phyloP scores from a whole-genome alignment of 2,329 filamentous ascomycete species.

The Niveomyces coronatus region DNA sequence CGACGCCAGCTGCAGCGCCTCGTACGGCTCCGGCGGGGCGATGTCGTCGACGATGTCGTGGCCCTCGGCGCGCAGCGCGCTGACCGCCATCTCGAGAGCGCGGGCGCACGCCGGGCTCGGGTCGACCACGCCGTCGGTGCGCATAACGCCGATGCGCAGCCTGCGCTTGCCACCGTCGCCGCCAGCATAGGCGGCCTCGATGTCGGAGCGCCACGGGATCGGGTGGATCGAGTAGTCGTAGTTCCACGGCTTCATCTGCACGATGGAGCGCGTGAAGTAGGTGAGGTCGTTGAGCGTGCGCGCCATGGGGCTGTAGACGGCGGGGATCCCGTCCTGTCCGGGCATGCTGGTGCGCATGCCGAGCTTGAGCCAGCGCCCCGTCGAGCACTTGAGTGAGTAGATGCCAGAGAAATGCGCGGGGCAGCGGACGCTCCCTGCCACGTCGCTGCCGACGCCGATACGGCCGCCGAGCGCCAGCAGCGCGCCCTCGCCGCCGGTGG shows the following conservation, averaged over 20 bases:
- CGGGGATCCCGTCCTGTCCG: conserved; percentile 81
- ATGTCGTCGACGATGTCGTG: conserved; percentile 61
- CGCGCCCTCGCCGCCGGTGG: conserved; percentile 76
- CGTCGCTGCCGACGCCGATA: conserved; percentile 84
- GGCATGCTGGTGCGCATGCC: conserved; percentile 82
- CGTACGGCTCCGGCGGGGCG: conserved; percentile 59
- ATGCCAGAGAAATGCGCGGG: conserved; percentile 87
- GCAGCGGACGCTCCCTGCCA: conserved; percentile 77
- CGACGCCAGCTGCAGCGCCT: conserved; percentile 65
- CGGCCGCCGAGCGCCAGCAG: conserved; percentile 72
- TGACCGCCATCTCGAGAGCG: conserved; percentile 60
- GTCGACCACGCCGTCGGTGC: conserved; percentile 72
- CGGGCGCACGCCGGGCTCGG: conserved; percentile 76
- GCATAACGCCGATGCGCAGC: conserved; percentile 65
- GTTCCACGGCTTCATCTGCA: conserved; percentile 77
- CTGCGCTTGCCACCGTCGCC: conserved; percentile 51
- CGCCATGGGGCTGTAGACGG: conserved; percentile 88
- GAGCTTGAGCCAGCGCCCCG: conserved; percentile 79
- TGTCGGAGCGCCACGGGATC: conserved; percentile 61
- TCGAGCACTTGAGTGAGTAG: conserved; percentile 78
- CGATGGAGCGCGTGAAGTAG: conserved; percentile 72
- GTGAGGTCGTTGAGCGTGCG: conserved; percentile 71
- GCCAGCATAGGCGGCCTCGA: conserved; percentile 47
- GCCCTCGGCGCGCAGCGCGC: conserved; percentile 58
- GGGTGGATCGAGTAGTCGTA: conserved; percentile 83